Evolutionary conservation across 2,329 filamentous ascomycete genomes (phyloP), one percentile per base, ranked within the genome.

Genomic region (Hypoxylon sp.): DNA sequence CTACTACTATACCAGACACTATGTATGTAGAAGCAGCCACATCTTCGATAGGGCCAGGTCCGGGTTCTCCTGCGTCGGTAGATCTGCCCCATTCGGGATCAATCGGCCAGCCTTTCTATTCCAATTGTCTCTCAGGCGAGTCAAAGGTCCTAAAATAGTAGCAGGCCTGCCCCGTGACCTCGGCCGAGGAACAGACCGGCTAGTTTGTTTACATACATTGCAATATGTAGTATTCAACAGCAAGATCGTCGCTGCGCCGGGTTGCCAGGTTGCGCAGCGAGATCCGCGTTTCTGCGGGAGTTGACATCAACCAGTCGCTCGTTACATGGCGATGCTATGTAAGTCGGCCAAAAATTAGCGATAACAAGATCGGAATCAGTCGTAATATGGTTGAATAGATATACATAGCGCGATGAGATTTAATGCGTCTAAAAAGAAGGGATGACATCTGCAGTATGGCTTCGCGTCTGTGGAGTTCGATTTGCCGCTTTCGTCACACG

Each of bases 401-500:
- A 30, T 51, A n/a, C 44, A 30, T 51, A n/a, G 24, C 42, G 36
- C 20, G 48, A 58, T 51, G 32, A n/a, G 45, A 46, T 26, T 26
- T 36, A 52, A 61, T 55, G 30, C 52, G 18, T 50, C 48, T 45
- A 60, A 48, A n/a, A 26, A 51, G 18, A 50, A 11, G 36, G 18
- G 36, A 36, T 48, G n/a, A 36, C 38, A 48, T 44, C 14, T 22
- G 51, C 44, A 38, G 11, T 26, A 42, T 32, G 26, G 30, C 42
- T 58, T 58, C 44, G 44, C 59, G 38, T 57, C 30, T 45, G 61
- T 48, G 40, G 51, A 44, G 32, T 48, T 58, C 64, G 14, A 56
- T 70, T 71, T 69, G 69, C 72, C 72, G 65, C 73, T 71, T 71
- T 74, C 71, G 73, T 74, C 73, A 75, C 69, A 62, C 53, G 62